A percentile compares a stretch with the other conserved stretches of the same genome.
Conservation (phyloP, 2,329 filamentous ascomycete species). For the Venturia oleaginea region DNA sequence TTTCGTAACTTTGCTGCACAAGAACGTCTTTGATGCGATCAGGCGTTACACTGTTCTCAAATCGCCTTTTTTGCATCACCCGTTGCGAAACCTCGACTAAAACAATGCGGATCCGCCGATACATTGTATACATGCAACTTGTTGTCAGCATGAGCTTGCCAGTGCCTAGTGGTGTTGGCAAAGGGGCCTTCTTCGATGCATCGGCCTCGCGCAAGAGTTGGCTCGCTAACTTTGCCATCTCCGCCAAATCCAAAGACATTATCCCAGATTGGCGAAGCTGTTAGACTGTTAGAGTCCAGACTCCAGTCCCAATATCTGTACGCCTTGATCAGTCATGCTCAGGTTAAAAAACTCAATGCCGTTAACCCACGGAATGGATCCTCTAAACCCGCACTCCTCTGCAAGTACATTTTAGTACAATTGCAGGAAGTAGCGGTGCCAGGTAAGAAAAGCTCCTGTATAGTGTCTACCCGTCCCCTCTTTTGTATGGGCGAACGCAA, state of each 20-base stretch:
- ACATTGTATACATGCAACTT: not conserved
- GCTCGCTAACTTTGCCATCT: not conserved
- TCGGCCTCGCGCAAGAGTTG: not conserved
- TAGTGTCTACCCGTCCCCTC: slow-evolving; percentile 5
- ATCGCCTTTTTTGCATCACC: not conserved
- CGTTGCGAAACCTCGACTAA: not conserved
- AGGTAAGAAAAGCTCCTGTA: slow-evolving; percentile 21
- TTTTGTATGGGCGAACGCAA: no score
- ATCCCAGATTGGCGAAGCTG: slow-evolving; percentile 19
- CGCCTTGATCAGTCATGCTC: no score
- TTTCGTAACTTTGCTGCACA: not conserved
- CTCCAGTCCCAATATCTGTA: slow-evolving; percentile 20
- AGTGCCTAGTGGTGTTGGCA: not conserved
- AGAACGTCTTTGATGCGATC: not conserved
- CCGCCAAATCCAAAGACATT: slow-evolving; percentile 11
- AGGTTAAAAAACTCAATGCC: no score
- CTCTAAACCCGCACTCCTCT: slow-evolving; percentile 30
- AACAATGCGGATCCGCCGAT: not conserved
- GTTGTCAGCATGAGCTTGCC: not conserved
- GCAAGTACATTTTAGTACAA: slow-evolving; percentile 26
- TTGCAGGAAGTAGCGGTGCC: slow-evolving; percentile 28
- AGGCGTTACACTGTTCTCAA: not conserved
- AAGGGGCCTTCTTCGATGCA: not conserved
- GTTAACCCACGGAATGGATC: not conserved
- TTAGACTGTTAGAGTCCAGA: slow-evolving; percentile 19